Evolutionary conservation across 768 basidiomycete species (phyloP).

Genomic region (Mycena haematopus): DNA sequence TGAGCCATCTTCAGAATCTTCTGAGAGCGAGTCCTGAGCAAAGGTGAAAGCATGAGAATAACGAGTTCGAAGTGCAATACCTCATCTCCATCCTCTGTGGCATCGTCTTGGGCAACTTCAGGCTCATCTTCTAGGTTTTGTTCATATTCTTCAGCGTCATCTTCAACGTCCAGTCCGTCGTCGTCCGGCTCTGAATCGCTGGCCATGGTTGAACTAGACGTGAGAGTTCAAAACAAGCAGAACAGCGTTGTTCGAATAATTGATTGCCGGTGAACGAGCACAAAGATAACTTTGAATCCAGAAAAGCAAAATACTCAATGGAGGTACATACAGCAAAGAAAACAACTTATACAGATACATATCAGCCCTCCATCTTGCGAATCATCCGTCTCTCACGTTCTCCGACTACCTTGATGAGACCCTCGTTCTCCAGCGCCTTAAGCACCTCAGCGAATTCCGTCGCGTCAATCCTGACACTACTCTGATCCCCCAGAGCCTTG

Average conservation of each 20-base stretch:
- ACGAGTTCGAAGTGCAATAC: conserved; percentile 41
- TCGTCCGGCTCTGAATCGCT: conserved; percentile 72
- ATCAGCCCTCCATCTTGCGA: conserved; percentile 60
- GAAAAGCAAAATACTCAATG: not conserved
- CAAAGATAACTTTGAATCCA: too few relatives aligned
- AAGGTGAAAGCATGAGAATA: conserved; percentile 7
- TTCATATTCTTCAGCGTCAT: conserved; percentile 63
- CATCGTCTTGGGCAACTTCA: conserved; percentile 58
- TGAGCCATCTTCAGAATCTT: conserved; percentile 63
- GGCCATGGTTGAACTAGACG: conserved; percentile 44
- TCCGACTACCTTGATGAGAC: conserved; percentile 83
- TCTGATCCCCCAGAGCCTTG: conserved; percentile 81
- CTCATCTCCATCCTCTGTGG: conserved; percentile 71
- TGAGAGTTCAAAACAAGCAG: not conserved
- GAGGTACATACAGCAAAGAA: conserved; percentile 16
- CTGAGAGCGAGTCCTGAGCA: conserved; percentile 61
- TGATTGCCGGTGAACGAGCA: not conserved
- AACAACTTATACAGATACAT: conserved; percentile 1
- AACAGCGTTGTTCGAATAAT: not conserved
- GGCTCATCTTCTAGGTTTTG: conserved; percentile 56
- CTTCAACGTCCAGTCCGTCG: conserved; percentile 60
- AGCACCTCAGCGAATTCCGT: conserved; percentile 85
- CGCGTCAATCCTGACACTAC: conserved; percentile 78
- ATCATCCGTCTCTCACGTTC: conserved; percentile 88
- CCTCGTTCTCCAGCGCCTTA: conserved; percentile 82